Evolutionary conservation across 192 early-diverging fungal species (phyloP).

Genomic region (Coemansia sp.): DNA sequence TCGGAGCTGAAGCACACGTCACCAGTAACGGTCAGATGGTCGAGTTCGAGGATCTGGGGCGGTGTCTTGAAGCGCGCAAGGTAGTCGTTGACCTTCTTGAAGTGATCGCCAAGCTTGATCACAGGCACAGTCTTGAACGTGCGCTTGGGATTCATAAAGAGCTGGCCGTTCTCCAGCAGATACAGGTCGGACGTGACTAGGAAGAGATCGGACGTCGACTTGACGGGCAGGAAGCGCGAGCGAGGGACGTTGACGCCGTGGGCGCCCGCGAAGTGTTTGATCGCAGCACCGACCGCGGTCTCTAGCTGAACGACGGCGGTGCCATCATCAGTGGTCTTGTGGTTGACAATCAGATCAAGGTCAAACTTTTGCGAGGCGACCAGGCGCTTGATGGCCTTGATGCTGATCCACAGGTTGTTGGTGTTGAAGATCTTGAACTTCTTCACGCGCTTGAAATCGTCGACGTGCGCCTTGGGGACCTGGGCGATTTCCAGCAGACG

Average conservation of each 20-base stretch:
- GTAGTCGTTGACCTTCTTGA: slow-evolving; percentile 95
- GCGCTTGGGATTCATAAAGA: slow-evolving; percentile 88
- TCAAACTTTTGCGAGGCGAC: slow-evolving; percentile 73
- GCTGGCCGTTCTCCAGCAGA: slow-evolving; percentile 86
- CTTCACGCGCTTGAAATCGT: slow-evolving; percentile 99
- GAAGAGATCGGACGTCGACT: slow-evolving; percentile 96
- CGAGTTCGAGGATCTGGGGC: slow-evolving; percentile 95
- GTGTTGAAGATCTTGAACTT: slow-evolving; percentile 99
- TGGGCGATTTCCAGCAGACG: slow-evolving; percentile 97
- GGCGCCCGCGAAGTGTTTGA: slow-evolving; percentile 93
- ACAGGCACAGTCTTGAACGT: slow-evolving; percentile 90
- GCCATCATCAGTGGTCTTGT: slow-evolving; percentile 90
- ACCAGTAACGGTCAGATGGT: slow-evolving; percentile 97
- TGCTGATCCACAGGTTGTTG: slow-evolving; percentile 84
- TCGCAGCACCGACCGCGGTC: slow-evolving; percentile 98
- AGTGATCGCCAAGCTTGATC: slow-evolving; percentile 97
- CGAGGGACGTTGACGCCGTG: slow-evolving; percentile 99
- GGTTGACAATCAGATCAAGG: slow-evolving; percentile 96
- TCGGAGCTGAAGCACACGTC: slow-evolving; percentile 96
- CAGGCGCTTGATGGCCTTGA: slow-evolving; percentile 83
- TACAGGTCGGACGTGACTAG: slow-evolving; percentile 95
- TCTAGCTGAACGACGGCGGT: slow-evolving; percentile 98
- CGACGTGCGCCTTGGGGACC: slow-evolving; percentile 93
- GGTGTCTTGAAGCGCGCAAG: slow-evolving; percentile 84
- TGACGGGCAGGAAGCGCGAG: slow-evolving; percentile 96